A percentile compares a stretch with the other conserved stretches of the same genome.
Conservation (phyloP, 805 yeast genomes). For the Saturnispora dispora region DNA sequence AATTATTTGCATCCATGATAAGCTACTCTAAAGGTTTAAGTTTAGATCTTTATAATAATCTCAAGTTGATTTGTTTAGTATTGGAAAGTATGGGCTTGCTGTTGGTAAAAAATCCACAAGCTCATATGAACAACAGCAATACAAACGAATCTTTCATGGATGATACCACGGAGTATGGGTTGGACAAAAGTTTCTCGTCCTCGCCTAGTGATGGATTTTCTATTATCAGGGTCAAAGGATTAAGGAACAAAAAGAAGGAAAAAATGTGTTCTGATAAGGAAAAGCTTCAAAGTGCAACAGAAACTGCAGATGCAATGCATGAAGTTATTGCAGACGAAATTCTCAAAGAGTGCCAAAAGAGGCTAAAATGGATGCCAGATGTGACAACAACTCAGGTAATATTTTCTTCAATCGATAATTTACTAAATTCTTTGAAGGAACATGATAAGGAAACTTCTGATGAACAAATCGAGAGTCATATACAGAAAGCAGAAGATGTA, state of each 20-base stretch:
- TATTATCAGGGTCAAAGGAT: conserved; percentile 73
- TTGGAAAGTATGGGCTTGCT: conserved; percentile 74
- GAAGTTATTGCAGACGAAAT: conserved; percentile 12
- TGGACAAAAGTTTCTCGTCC: conserved; percentile 9
- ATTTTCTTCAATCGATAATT: not conserved
- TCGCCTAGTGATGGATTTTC: conserved; percentile 28
- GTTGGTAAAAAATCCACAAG: conserved; percentile 31
- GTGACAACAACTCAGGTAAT: not conserved
- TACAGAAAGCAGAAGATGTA: not conserved
- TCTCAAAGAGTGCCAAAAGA: conserved; percentile 5
- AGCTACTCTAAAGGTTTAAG: conserved; percentile 36
- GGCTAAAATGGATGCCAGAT: conserved; percentile 9
- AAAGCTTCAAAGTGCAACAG: not conserved
- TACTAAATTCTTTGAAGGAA: not conserved
- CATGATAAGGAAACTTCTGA: not conserved
- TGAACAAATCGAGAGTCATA: not conserved
- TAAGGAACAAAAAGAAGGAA: conserved; percentile 38
- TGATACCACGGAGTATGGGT: not conserved
- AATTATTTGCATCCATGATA: conserved; percentile 19
- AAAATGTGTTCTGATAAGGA: conserved; percentile 10
- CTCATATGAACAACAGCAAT: not conserved
- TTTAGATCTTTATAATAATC: conserved; percentile 27
- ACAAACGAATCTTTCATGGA: conserved; percentile 2
- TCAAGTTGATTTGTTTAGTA: conserved; percentile 44
- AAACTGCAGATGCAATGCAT: conserved; percentile 6